phyloP scores from a whole-genome alignment of 2,329 filamentous ascomycete genomes.

The Aspergillaceae sp. region DNA sequence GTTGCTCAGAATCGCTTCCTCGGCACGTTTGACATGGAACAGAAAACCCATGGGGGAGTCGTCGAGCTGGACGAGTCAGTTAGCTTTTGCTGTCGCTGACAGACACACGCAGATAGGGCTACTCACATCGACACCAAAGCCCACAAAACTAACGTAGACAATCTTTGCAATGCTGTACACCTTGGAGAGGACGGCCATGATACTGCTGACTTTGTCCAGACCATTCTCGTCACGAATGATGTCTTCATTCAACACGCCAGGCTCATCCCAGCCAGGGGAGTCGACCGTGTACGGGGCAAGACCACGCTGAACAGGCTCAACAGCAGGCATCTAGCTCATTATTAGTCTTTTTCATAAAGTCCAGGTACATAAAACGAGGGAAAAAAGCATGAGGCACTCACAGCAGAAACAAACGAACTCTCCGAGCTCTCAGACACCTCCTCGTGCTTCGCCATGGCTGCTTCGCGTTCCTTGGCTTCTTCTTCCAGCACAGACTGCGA shows the following conservation, averaged over 20 bases:
- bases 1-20: constrained; percentile 14
- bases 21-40: constrained; percentile 23
- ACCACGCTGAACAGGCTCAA: constrained; percentile 10
- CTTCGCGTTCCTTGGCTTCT: constrained; percentile 3
- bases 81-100: not conserved
- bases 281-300: constrained; percentile 23
- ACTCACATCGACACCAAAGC: constrained; percentile 29
- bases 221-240: constrained; percentile 9
- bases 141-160: constrained; percentile 21
- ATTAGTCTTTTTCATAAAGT: not conserved
- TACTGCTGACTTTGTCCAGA: constrained; percentile 16
- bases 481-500: constrained; percentile 11
- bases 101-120: not conserved
- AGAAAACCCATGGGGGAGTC: constrained; percentile 18
- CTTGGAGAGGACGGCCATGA: constrained; percentile 23
- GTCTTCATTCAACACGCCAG: constrained; percentile 10
- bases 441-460: not conserved
- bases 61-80: constrained; percentile 20
- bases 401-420: constrained; percentile 12
- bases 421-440: constrained; percentile 11
- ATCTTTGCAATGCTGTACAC: constrained; percentile 32
- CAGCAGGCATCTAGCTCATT: constrained; percentile 10
- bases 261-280: constrained; percentile 21
- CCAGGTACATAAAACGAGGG: not conserved
- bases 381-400: constrained; percentile 6